Base-by-base conservation (phyloP, 179 eudicot species). In the Drosera spatulata region DNA sequence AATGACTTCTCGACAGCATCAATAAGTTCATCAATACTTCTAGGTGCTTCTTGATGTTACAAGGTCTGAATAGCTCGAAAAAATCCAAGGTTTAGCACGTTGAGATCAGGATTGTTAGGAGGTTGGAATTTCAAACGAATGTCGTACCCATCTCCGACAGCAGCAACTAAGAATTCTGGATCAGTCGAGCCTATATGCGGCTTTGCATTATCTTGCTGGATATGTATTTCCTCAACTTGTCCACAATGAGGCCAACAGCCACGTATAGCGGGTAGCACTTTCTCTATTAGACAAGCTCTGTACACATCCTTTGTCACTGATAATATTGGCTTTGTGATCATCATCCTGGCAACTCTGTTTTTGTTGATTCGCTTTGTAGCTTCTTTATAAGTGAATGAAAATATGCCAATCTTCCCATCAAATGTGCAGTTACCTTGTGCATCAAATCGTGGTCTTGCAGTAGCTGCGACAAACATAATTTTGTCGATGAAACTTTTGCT, bases 181-280 rank as follows among this genome's bases (percentile, higher is more conserved):
- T 66, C 64, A 3, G 3, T 1, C 2, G 15, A 39, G 11, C n/a
- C 22, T 3, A 62, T 51, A 51, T 57, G 59, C 3, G 71, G 66
- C n/a, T n/a, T 64, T n/a, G 44, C 61, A 41, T 70, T 70, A 48
- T 70, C 74, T 43, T 62, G 56, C 41, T 57, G 75, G 12, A 66
- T 62, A 39, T n/a, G 51, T 3, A 66, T 66, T 6, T 42, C 12
- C 1, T 13, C 39, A 2, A 22, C 33, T 1, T 13, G 2, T 9
- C n/a, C 33, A 8, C 14, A 47, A 40, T 5, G 3, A 44, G 68
- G 68, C 57, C 71, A 61, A 22, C 22, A 50, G 48, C n/a, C n/a
- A 10, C 33, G 11, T 14, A 67, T 61, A 0, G 67, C 49, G 2
- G 51, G 53, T 2, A 61, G 7, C 7, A 72, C 59, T 10, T 72